phyloP scores from a whole-genome alignment of 208 protist species.

The Wallacemonas sp. region DNA sequence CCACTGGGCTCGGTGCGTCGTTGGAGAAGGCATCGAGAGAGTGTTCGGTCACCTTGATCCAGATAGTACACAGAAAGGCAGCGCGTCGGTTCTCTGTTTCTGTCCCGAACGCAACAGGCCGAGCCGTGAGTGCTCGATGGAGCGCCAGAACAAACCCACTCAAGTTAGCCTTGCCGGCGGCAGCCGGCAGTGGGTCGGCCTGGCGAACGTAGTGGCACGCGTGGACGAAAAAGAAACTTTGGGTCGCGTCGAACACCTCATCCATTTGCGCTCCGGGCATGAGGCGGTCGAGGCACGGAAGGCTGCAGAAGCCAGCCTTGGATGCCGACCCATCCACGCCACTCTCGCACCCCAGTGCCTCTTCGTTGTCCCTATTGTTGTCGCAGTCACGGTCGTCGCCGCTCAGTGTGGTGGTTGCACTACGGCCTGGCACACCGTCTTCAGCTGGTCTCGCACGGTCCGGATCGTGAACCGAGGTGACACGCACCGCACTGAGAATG shows the following conservation, averaged over 20 bases:
- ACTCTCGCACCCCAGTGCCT: background rate
- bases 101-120: slow-evolving; percentile 31
- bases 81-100: slow-evolving; percentile 34
- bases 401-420: too few species aligned
- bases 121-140: slow-evolving; percentile 41
- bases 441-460: too few species aligned
- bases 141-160: slow-evolving; percentile 55
- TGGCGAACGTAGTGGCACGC: slow-evolving; percentile 21
- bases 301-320: background rate
- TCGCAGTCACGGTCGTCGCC: background rate
- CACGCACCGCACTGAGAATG: background rate
- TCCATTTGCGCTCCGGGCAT: slow-evolving; percentile 29
- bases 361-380: slow-evolving; percentile 17
- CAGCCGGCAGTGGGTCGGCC: slow-evolving; percentile 15
- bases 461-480: background rate
- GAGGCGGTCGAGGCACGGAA: slow-evolving; percentile 28
- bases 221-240: slow-evolving; percentile 35
- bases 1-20: background rate
- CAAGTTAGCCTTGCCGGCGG: slow-evolving; percentile 24
- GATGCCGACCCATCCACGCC: background rate
- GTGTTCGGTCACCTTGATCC: slow-evolving; percentile 54
- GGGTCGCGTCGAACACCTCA: slow-evolving; percentile 43
- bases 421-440: too few species aligned
- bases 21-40: slow-evolving; percentile 15
- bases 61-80: slow-evolving; percentile 49